Evolutionary conservation across 2,329 filamentous ascomycete species (phyloP), one percentile per base, ranked within the genome.

Genomic region (Trichoderma sp.): DNA sequence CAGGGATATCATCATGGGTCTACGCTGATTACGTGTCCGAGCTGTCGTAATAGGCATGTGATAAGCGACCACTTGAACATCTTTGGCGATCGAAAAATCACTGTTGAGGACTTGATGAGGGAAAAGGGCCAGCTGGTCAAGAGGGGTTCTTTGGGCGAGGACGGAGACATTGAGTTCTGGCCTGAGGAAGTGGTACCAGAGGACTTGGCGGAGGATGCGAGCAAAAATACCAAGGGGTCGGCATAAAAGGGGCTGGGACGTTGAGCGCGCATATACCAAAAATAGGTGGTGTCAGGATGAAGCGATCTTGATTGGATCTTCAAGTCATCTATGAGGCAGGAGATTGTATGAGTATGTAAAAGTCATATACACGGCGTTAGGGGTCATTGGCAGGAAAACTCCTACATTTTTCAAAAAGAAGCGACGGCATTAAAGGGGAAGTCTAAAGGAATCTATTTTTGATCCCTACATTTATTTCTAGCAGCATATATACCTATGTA

Each of bases 1-100:
- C 97, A 98, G 82, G 97, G 95, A 38, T 99, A 99, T 83, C 95
- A 98, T 84, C 89, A 92, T 77, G 97, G 97, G 45, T 96, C 95
- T 1, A 93, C 97, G 5, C 87, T 99, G 75, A 95, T 98, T 78
- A 93, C 93, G 41, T 99, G 97, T 82, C 96, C 97, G 0, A 87
- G 88, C 4, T 99, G 97, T 85, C 92, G 92, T 81, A 95, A 94
- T 82, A 90, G 95, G 29, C 97, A 99, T 86, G 86, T 99, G 78
- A 98, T 99, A 80, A 93, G 92, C 81, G 97, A 99, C 83, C 94
- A 99, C 83, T 85, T 99, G 59, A 85, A 86, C 78, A 94, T 96
- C 66, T 97, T 97, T 81, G 92, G 92, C 45, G 91, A 95, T 79
- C 88, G 88, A 65, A 87, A 89, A 74, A 75, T 93, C 75, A 95